These are phyloP conservation scores for Apiospora saccharicola DNA, from an alignment of 2,329 filamentous ascomycete species.

Conservation along the genomic window DNA sequence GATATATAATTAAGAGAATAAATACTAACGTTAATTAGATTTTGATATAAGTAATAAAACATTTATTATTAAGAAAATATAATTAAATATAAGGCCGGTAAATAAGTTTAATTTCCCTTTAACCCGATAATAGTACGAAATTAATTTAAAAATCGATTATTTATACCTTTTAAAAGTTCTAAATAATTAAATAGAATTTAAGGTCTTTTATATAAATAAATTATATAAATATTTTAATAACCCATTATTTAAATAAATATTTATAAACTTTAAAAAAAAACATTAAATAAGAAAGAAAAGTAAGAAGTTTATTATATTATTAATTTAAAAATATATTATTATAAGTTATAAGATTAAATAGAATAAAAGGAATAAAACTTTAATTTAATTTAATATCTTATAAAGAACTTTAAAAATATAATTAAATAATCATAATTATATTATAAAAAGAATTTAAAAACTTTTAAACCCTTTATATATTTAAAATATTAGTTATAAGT, in stretches of 20 bases:
- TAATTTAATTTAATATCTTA: too few species aligned
- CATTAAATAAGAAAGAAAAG: background rate
- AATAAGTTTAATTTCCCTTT: background rate
- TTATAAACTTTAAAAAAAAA: background rate
- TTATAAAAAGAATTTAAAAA: too few species aligned
- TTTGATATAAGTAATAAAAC: background rate
- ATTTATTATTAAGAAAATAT: background rate
- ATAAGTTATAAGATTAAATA: background rate
- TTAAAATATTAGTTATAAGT: too few species aligned
- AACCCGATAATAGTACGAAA: background rate
- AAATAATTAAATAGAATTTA: background rate
- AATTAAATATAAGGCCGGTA: background rate
- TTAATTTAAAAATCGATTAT: background rate
- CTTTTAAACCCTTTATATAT: too few species aligned
- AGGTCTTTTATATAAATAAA: background rate
- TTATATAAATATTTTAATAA: background rate
- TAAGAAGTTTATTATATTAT: background rate
- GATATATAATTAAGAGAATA: background rate
- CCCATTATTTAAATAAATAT: background rate
- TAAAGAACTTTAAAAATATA: too few species aligned
- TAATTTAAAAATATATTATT: background rate
- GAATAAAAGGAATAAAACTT: too few species aligned
- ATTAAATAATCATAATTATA: too few species aligned
- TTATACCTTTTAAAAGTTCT: background rate
- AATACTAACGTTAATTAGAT: background rate